phyloP scores from a whole-genome alignment of 2,329 filamentous ascomycete species.

The Pseudophaeomoniella oleicola region DNA sequence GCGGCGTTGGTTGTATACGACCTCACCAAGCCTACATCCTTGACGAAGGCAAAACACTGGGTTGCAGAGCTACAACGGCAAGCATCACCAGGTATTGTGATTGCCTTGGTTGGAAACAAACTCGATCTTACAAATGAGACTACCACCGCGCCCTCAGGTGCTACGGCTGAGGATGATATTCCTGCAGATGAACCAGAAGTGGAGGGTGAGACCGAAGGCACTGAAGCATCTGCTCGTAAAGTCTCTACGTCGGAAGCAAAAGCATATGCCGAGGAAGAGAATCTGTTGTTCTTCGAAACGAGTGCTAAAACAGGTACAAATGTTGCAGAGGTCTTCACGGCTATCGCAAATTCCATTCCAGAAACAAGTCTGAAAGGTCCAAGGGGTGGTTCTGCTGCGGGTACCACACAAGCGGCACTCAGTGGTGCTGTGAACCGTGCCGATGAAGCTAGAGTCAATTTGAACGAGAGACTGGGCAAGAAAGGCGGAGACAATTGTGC shows the following conservation, averaged over 20 bases:
- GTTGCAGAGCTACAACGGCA: slow-evolving; percentile 94
- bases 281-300: slow-evolving; percentile 91
- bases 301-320: slow-evolving; percentile 93
- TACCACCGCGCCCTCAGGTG: slow-evolving; percentile 6
- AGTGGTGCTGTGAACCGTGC: slow-evolving; percentile 31
- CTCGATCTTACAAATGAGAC: slow-evolving; percentile 50
- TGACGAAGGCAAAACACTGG: slow-evolving; percentile 97
- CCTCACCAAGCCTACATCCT: slow-evolving; percentile 86
- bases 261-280: slow-evolving; percentile 87
- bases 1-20: slow-evolving; percentile 97
- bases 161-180: slow-evolving; percentile 24
- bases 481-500: slow-evolving; percentile 80
- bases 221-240: slow-evolving; percentile 49
- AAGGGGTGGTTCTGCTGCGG: slow-evolving; percentile 51
- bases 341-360: slow-evolving; percentile 94
- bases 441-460: slow-evolving; percentile 57
- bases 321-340: slow-evolving; percentile 90
- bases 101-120: slow-evolving; percentile 94
- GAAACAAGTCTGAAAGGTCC: slow-evolving; percentile 90
- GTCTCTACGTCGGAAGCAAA: slow-evolving; percentile 84
- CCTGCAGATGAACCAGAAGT: slow-evolving; percentile 14
- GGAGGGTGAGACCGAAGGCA: slow-evolving; percentile 34
- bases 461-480: slow-evolving; percentile 55
- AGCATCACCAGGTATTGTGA: slow-evolving; percentile 90
- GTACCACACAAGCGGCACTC: slow-evolving; percentile 36